A percentile compares a stretch with the other conserved stretches of the same genome.
Evolutionary conservation across 208 protist genomes (phyloP).

Genomic region (Naegleria lovaniensis): DNA sequence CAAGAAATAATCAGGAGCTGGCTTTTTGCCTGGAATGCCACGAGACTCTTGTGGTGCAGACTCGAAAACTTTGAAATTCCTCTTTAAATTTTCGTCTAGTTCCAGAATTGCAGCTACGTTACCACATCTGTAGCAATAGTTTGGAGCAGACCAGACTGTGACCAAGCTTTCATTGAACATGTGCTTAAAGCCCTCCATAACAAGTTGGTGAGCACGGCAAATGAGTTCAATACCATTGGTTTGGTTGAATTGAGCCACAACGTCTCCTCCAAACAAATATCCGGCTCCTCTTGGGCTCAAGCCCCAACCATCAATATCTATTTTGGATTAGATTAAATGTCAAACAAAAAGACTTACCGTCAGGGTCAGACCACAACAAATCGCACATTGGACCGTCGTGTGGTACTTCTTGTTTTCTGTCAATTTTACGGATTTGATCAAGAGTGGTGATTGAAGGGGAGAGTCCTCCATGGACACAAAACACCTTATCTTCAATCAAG

Average conservation of each 20-base stretch:
- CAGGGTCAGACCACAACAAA: conserved; percentile 94
- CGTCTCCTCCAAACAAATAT: conserved; percentile 97
- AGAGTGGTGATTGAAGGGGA: conserved; percentile 94
- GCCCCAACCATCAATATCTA: conserved; percentile 89
- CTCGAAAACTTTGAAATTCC: conserved; percentile 98
- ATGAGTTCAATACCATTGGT: conserved; percentile 87
- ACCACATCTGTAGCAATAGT: conserved; percentile 85
- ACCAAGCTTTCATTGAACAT: conserved; percentile 85
- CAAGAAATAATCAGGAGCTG: conserved; percentile 64
- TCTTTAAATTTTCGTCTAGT: conserved; percentile 92
- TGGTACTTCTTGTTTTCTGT: conserved; percentile 93
- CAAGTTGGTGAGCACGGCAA: conserved; percentile 86
- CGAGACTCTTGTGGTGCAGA: conserved; percentile 80
- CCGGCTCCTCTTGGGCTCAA: conserved; percentile 94
- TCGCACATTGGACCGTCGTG: conserved; percentile 98
- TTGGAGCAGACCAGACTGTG: conserved; percentile 91
- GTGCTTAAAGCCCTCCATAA: conserved; percentile 88
- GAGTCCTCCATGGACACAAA: conserved; percentile 97
- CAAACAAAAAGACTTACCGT: conserved; percentile 52
- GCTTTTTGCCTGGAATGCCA: conserved; percentile 55
- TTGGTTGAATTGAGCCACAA: conserved; percentile 85
- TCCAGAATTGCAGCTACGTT: conserved; percentile 97
- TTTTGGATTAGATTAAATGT: background rate
- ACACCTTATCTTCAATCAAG: conserved; percentile 94
- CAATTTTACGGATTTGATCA: conserved; percentile 87